phyloP scores from a whole-genome alignment of 495 filamentous ascomycete species.

The Penicillium angulare region DNA sequence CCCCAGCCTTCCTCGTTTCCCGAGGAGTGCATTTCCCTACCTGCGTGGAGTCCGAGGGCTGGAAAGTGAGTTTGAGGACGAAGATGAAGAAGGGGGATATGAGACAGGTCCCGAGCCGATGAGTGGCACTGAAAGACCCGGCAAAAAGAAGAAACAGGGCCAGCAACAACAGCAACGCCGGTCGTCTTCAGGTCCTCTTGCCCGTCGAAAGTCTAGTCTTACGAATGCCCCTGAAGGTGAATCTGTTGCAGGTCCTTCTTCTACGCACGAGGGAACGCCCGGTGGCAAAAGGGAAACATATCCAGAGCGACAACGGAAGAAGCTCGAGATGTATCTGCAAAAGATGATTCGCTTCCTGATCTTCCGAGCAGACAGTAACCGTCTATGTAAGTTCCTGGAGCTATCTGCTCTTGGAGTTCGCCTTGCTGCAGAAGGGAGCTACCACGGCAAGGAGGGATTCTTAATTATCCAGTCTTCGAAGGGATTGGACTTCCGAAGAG shows the following conservation, averaged over 20 bases:
- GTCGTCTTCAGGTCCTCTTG: constrained; percentile 56
- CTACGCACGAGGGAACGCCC: constrained; percentile 41
- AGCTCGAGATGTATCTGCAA: constrained; percentile 88
- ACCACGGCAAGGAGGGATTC: constrained; percentile 96
- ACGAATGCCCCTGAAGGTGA: constrained; percentile 46
- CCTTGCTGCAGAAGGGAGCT: constrained; percentile 90
- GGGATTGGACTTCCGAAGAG: constrained; percentile 82
- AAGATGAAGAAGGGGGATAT: constrained; percentile 67
- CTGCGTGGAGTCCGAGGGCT: constrained; percentile 78
- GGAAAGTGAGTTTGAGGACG: constrained; percentile 74
- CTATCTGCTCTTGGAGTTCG: constrained; percentile 93
- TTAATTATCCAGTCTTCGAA: constrained; percentile 88
- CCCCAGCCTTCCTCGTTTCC: constrained; percentile 76
- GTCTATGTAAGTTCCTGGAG: constrained; percentile 94
- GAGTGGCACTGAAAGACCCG: constrained; percentile 55
- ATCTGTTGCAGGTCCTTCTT: constrained; percentile 36
- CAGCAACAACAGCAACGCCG: constrained; percentile 30
- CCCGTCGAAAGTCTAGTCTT: constrained; percentile 57
- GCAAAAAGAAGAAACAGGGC: constrained; percentile 56
- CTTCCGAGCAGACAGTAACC: constrained; percentile 92
- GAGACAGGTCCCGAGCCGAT: constrained; percentile 55
- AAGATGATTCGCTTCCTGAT: constrained; percentile 93
- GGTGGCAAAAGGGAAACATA: constrained; percentile 53
- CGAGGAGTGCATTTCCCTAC: constrained; percentile 88
- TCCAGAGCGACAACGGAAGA: constrained; percentile 72